A percentile compares a stretch with the other conserved stretches of the same genome.
phyloP scores from a whole-genome alignment of 169 alveolate species.

The Eimeria falciformis region DNA sequence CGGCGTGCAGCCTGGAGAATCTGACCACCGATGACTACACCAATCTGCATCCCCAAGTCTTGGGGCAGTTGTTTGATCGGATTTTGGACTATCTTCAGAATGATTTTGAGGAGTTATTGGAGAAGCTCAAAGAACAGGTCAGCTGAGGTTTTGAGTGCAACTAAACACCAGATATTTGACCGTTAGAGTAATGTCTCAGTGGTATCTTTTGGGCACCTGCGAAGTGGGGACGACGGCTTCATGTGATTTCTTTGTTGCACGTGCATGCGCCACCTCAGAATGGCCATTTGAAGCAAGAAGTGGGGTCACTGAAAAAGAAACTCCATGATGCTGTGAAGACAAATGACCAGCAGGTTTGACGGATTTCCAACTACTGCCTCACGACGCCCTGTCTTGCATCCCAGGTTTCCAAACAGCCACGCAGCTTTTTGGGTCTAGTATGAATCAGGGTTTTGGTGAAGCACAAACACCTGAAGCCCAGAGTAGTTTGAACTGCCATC shows the following conservation, averaged over 20 bases:
- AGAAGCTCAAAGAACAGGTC: constrained; percentile 71
- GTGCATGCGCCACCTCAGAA: no score
- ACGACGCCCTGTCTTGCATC: no score
- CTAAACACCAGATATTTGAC: no score
- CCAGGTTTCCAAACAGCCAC: no score
- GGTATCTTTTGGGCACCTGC: no score
- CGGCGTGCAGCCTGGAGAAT: constrained; percentile 32
- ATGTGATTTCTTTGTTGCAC: not conserved
- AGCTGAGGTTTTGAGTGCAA: no score
- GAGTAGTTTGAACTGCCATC: no score
- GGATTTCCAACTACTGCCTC: not conserved
- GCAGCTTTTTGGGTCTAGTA: no score
- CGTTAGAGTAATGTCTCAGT: no score
- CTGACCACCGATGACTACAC: constrained; percentile 36
- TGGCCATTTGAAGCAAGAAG: constrained; percentile 70
- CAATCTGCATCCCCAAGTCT: constrained; percentile 58
- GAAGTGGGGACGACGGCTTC: no score
- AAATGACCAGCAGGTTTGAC: constrained; percentile 69
- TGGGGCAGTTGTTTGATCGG: constrained; percentile 72
- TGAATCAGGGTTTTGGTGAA: no score
- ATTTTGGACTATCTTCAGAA: constrained; percentile 67
- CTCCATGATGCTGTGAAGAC: constrained; percentile 74
- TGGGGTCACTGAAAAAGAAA: constrained; percentile 53
- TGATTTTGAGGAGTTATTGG: constrained; percentile 69
- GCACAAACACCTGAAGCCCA: no score